Evolutionary conservation across 768 basidiomycete genomes (phyloP), one percentile per base, ranked within the genome.

Genomic region (Cyathus striatus): DNA sequence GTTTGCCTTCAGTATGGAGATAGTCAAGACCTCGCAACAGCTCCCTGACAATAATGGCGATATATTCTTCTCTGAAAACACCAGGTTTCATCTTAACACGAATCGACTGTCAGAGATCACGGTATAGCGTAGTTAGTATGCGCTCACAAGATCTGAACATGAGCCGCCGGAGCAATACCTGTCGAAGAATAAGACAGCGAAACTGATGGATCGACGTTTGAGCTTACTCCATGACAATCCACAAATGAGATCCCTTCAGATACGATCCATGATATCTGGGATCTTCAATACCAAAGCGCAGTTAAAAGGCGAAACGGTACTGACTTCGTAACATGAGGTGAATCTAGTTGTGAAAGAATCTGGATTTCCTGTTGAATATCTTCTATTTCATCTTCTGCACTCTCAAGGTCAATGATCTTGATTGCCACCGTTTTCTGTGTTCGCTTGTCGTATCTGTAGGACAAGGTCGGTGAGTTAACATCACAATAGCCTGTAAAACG

Each of bases 281-380:
- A n/a, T n/a, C n/a, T n/a, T n/a, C n/a, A n/a, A n/a, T n/a, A n/a
- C n/a, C n/a, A n/a, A n/a, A 40, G 40, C 30, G 22, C 33, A 26
- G 33, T 23, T 32, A 46, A 33, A 33, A 44, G 34, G 20, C 40
- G 27, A 20, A 23, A 40, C 27, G 24, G 43, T 48, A 74, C 83
- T 60, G 54, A 93, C 89, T 91, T 95, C 51, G 95, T 98, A 43
- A 98, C 95, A 68, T 89, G 86, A 21, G 90, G 85, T 20, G 93
- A 97, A 64, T 98, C 95, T 51, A 99, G 66, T 59, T 97, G 94
- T 5, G 90, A 92, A 12, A 99, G 79, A 49, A 99, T 98, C 64
- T 96, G 91, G 43, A 99, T 98, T 64, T 99, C 96, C 62, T 96
- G 91, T 56, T 98, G 92, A 46, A 99, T 98, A 67, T 98, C 96